Evolutionary conservation across 78 protist species (phyloP).

Genomic region (Anaeramoeba flamelloides): DNA sequence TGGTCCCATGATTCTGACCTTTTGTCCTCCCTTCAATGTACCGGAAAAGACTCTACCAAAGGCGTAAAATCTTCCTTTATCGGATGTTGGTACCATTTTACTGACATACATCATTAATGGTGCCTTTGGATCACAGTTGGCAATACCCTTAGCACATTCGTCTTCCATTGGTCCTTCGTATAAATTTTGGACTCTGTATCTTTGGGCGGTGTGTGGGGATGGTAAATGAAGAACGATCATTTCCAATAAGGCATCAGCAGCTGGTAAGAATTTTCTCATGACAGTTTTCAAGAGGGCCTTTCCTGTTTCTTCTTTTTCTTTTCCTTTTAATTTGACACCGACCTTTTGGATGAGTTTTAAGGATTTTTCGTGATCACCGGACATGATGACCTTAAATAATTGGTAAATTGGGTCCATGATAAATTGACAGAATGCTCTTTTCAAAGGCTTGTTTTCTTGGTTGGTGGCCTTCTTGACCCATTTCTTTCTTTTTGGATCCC

Average conservation of each 20-base stretch:
- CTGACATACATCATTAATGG: constrained; percentile 93
- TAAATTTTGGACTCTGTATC: too few relatives aligned
- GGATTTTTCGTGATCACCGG: too few relatives aligned
- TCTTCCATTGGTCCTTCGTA: too few relatives aligned
- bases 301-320: too few relatives aligned
- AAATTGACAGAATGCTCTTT: constrained; percentile 86
- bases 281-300: too few relatives aligned
- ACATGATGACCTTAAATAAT: constrained; percentile 60
- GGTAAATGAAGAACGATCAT: too few relatives aligned
- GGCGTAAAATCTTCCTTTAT: constrained; percentile 94
- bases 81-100: constrained; percentile 96
- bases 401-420: constrained; percentile 84
- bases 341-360: too few relatives aligned
- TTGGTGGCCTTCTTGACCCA: too few relatives aligned
- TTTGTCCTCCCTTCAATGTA: constrained; percentile 67
- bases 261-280: too few relatives aligned
- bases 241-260: too few relatives aligned
- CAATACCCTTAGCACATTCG: constrained; percentile 21
- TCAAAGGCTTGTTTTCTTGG: constrained; percentile 46
- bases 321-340: too few relatives aligned
- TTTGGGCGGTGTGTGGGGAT: too few relatives aligned
- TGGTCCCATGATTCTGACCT: constrained; percentile 90
- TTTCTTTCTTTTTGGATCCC: constrained; percentile 65
- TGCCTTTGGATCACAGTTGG: constrained; percentile 57
- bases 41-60: constrained; percentile 99